phyloP scores from a whole-genome alignment of 23 red algal genomes.

The Gracilaria gracilis region DNA sequence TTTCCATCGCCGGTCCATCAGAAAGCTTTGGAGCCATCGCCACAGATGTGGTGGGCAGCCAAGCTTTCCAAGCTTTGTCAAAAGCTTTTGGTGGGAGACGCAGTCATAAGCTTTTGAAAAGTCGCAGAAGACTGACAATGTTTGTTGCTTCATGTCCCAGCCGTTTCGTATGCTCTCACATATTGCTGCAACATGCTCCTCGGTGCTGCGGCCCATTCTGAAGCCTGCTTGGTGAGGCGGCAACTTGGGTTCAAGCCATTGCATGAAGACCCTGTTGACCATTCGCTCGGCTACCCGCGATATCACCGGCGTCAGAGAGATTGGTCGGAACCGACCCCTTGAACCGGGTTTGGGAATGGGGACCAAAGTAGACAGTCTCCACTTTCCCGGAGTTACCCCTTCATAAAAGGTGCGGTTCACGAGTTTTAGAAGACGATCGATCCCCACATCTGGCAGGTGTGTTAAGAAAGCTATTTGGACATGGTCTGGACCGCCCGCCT shows the following conservation, averaged over 20 bases:
- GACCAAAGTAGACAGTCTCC: neutral
- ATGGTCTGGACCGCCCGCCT: neutral
- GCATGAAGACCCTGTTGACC: neutral
- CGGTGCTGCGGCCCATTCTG: neutral
- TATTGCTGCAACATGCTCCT: neutral
- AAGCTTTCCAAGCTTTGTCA: neutral
- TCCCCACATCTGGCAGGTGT: neutral
- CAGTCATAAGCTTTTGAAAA: conserved; percentile 16
- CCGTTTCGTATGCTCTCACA: conserved; percentile 7
- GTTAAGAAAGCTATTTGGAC: neutral
- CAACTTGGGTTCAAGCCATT: neutral
- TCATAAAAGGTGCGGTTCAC: neutral
- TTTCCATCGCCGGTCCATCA: conserved; percentile 10
- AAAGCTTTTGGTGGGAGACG: neutral
- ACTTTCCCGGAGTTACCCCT: neutral
- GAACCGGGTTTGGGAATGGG: neutral
- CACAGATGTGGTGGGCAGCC: conserved; percentile 12
- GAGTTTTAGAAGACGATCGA: neutral
- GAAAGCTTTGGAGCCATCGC: neutral
- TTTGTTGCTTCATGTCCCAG: neutral
- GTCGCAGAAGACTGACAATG: conserved; percentile 1
- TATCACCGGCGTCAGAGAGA: neutral
- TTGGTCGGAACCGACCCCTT: neutral
- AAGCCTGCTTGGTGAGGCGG: conserved; percentile 6
- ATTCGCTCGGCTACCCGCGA: neutral